Evolutionary conservation across 495 filamentous ascomycete species (phyloP), one percentile per base, ranked within the genome.

Genomic region (Usnea hakonensis): DNA sequence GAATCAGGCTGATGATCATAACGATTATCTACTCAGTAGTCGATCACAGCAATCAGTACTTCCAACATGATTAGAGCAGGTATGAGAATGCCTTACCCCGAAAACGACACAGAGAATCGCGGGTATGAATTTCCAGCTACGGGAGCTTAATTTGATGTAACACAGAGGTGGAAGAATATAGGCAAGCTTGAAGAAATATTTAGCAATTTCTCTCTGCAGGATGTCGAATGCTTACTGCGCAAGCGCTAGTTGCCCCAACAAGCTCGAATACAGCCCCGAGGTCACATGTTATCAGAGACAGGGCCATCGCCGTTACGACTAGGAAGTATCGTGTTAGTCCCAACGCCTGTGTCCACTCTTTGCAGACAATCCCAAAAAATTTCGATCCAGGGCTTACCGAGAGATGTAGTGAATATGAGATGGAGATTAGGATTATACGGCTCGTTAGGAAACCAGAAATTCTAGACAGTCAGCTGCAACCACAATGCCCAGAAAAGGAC

Each of bases 141-240:
- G 79, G 26, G 81, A 90, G 66, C 89, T 93, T 38, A 98, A 79
- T 72, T 93, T 96, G 68, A 97, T 87, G 72, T 92, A 98, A 73
- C 94, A 98, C 13, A 97, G 74, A 23, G 94, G 93, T 67, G 94
- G 94, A 59, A 98, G 78, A 33, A 98, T 96, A 73, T 96, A 98
- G 7, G 94, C 94, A 69, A 98, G 78, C 59, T 61, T n/a, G 14
- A 43, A 16, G 2, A 61, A 26, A 3, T 28, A 0, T 10, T 61
- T 38, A 61, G 59, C 36, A 8, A n/a, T 4, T 23, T 26, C 50
- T 35, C 4, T 54, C 8, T 52, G 9, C 10, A 9, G 33, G n/a
- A n/a, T 10, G 54, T 43, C 36, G 21, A 32, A 36, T 17, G 26
- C 59, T 54, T 52, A 61, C 59, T 36, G 91, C 90, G 63, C 91